Base-by-base conservation (phyloP, 768 basidiomycete genomes). In the Termitomyces sp. region DNA sequence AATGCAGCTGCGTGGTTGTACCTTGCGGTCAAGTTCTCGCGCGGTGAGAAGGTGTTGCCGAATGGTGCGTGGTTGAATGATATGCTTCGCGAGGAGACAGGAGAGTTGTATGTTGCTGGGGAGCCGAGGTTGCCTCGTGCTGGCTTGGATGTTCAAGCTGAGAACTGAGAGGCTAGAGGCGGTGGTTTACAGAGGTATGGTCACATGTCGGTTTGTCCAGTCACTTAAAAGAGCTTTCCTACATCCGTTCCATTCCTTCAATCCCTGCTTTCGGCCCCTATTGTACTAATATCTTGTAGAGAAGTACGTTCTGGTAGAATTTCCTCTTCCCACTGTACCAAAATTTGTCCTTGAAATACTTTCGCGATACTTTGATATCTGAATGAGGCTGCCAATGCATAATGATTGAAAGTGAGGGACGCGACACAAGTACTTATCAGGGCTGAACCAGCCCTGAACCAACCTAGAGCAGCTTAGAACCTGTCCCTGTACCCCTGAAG, bases 51-150 rank as follows among this genome's bases (percentile, higher is more conserved):
- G 77, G 76, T 93, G 62, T 77, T 85, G 75, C 90, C 91, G 23
- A 82, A 87, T 12, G 91, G 91, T 38, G 86, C 86, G 47, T 93
- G 91, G 91, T 70, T 93, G 71, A 92, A 92, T 63, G 91, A 93
- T 68, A 69, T 92, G 72, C 70, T 90, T 62, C 81, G 91, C 31
- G 78, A 82, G 64, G 90, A 92, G 71, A 90, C 86, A 32, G 83
- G 84, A 29, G 87, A 92, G 68, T 77, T 74, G 12, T 92, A 92
- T 69, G 69, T 71, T 47, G 71, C 75, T 21, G 85, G 77, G 12
- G 91, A 93, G 69, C 87, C 91, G 21, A 82, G 77, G 68, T 72
- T 93, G 58, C 91, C 91, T 42, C 82, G 91, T 63, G 74, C 69
- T 49, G 74, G 75, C 12, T 69, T 89, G 60, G 71, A 85, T 53